phyloP scores from a whole-genome alignment of 2,329 filamentous ascomycete species.

The Aspergillus pseudoglaucus region DNA sequence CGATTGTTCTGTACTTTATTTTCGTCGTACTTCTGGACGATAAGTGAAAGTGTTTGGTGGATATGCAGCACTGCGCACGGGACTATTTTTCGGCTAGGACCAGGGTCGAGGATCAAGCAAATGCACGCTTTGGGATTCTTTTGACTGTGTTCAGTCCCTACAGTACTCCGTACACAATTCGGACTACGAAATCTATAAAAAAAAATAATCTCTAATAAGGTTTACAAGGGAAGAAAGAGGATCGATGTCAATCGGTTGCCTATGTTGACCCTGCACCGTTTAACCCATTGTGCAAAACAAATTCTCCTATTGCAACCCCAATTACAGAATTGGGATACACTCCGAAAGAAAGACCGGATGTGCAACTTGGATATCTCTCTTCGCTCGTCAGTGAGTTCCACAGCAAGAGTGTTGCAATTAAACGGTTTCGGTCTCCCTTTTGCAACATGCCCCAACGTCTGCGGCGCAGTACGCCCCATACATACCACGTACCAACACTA shows the following conservation, averaged over 20 bases:
- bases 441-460: constrained; percentile 22
- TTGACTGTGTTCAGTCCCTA: neutral
- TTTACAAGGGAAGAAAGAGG: neutral
- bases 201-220: neutral
- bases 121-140: too few species aligned
- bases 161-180: neutral
- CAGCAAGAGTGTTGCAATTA: constrained; percentile 25
- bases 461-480: neutral
- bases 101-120: neutral
- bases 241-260: neutral
- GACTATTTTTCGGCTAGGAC: neutral
- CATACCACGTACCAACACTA: constrained; percentile 3
- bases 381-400: constrained; percentile 20
- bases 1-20: too few species aligned
- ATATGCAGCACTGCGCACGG: neutral
- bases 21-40: neutral
- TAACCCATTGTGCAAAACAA: neutral
- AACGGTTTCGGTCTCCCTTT: constrained; percentile 29
- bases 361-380: constrained; percentile 6
- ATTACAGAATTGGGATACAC: neutral
- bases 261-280: neutral
- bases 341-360: neutral
- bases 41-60: neutral
- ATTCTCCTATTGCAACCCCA: neutral
- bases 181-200: neutral